These are phyloP conservation scores for Basidiobolus meristosporus DNA, from an alignment of 371 early-diverging fungal species.

Conservation along the genomic window DNA sequence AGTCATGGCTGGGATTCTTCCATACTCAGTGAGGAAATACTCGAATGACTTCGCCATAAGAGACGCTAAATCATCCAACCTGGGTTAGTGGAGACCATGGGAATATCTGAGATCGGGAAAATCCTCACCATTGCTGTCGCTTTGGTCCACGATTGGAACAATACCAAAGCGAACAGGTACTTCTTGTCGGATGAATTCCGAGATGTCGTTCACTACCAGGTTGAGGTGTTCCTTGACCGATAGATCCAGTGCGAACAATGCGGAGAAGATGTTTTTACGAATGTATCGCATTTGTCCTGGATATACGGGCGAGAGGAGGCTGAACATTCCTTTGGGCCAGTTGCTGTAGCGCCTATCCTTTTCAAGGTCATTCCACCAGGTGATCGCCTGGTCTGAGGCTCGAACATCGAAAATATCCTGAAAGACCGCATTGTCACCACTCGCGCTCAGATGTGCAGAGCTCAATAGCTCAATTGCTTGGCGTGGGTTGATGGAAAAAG, in stretches of 20 bases:
- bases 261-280: constrained; percentile 43
- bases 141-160: constrained; percentile 27
- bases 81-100: too few relatives aligned
- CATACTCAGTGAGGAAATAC: too few relatives aligned
- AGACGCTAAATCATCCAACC: too few relatives aligned
- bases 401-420: constrained; percentile 61
- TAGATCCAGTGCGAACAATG: constrained; percentile 48
- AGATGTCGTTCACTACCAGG: constrained; percentile 23
- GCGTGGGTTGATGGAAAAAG: constrained; percentile 22
- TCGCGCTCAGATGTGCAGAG: too few relatives aligned
- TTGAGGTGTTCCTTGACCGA: constrained; percentile 19
- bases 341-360: constrained; percentile 49
- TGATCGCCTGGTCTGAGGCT: constrained; percentile 25
- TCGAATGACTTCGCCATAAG: too few relatives aligned
- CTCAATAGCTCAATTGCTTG: constrained; percentile 47
- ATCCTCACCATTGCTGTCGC: constrained; percentile 9
- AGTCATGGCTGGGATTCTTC: too few relatives aligned
- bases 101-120: too few relatives aligned
- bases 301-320: constrained; percentile 17
- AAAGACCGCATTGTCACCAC: constrained; percentile 8
- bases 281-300: constrained; percentile 57
- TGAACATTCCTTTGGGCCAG: constrained; percentile 33
- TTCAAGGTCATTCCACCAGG: constrained; percentile 85
- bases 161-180: constrained; percentile 74
- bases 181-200: constrained; percentile 31